A percentile compares a stretch with the other conserved stretches of the same genome.
phyloP scores from a whole-genome alignment of 768 basidiomycete species.

The Guyanaporus albipodus region DNA sequence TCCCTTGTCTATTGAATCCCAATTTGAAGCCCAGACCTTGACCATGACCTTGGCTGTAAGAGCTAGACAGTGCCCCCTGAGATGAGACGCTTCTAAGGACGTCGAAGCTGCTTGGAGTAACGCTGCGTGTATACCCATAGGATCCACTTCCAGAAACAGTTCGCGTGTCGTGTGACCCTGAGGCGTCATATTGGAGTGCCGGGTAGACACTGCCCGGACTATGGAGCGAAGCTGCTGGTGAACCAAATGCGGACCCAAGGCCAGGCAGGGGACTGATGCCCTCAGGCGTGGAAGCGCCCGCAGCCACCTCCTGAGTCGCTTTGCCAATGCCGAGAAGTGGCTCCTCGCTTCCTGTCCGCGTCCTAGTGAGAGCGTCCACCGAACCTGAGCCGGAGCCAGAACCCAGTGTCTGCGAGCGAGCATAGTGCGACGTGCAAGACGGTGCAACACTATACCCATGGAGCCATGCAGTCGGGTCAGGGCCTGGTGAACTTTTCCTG shows the following conservation, averaged over 20 bases:
- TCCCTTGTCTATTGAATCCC: conserved; percentile 16
- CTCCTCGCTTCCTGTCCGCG: conserved; percentile 30
- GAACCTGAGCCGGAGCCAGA: conserved; percentile 26
- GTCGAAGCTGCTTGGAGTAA: conserved; percentile 25
- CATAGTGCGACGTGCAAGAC: conserved; percentile 25
- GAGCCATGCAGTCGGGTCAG: conserved; percentile 25
- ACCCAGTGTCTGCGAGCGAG: conserved; percentile 28
- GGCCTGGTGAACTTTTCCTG: conserved; percentile 27
- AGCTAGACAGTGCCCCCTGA: conserved; percentile 27
- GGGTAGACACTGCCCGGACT: conserved; percentile 14
- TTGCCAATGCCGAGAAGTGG: conserved; percentile 21
- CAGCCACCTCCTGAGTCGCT: conserved; percentile 3
- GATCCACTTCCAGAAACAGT: conserved; percentile 24
- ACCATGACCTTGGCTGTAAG: conserved; percentile 15
- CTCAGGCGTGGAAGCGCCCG: conserved; percentile 1
- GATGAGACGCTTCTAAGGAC: conserved; percentile 30
- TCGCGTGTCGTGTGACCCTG: conserved; percentile 18
- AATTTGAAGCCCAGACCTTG: conserved; percentile 17
- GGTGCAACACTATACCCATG: conserved; percentile 24
- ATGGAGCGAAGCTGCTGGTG: conserved; percentile 18
- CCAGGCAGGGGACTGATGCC: conserved; percentile 7
- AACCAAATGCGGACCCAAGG: conserved; percentile 32
- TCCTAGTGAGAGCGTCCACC: conserved; percentile 26
- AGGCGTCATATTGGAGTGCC: conserved; percentile 11
- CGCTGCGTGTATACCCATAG: conserved; percentile 23